phyloP scores from a whole-genome alignment of 2,329 filamentous ascomycete species.

The Aspergillus calidoustus region DNA sequence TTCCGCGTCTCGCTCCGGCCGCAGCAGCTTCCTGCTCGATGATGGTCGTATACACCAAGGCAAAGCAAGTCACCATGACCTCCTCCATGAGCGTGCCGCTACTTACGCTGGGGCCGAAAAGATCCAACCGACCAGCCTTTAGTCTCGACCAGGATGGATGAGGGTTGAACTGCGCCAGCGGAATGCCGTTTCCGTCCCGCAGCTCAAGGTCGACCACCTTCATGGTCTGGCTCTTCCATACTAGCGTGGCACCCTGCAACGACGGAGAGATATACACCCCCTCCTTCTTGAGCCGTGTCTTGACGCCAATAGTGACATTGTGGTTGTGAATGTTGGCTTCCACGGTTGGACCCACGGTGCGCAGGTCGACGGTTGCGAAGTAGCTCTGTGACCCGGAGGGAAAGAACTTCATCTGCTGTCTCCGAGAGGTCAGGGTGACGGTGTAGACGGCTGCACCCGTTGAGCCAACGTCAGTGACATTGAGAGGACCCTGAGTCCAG shows the following conservation, averaged over 20 bases:
- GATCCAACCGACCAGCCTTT: constrained; percentile 12
- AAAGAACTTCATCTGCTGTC: background rate
- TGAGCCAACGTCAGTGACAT: background rate
- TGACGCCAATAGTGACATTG: background rate
- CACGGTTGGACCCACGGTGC: background rate
- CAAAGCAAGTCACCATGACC: constrained; percentile 11
- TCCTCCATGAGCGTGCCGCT: constrained; percentile 14
- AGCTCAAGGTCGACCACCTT: constrained; percentile 17
- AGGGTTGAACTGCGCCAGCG: constrained; percentile 13
- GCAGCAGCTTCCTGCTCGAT: constrained; percentile 3
- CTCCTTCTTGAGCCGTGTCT: constrained; percentile 8
- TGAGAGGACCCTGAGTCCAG: background rate
- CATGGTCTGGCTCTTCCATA: constrained; percentile 11
- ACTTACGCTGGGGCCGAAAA: constrained; percentile 6
- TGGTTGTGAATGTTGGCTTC: constrained; percentile 2
- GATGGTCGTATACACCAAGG: constrained; percentile 10
- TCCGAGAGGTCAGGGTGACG: background rate
- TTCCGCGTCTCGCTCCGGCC: background rate
- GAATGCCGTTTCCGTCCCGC: constrained; percentile 7
- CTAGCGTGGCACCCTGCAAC: background rate
- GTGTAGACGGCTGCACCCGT: background rate
- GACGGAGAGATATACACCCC: constrained; percentile 4
- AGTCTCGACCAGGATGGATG: constrained; percentile 4
- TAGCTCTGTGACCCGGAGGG: background rate
- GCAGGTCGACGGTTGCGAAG: constrained; percentile 1